These are phyloP conservation scores for Rubroshorea leprosula DNA, from an alignment of 345 rosid genomes.

Conservation along the genomic window DNA sequence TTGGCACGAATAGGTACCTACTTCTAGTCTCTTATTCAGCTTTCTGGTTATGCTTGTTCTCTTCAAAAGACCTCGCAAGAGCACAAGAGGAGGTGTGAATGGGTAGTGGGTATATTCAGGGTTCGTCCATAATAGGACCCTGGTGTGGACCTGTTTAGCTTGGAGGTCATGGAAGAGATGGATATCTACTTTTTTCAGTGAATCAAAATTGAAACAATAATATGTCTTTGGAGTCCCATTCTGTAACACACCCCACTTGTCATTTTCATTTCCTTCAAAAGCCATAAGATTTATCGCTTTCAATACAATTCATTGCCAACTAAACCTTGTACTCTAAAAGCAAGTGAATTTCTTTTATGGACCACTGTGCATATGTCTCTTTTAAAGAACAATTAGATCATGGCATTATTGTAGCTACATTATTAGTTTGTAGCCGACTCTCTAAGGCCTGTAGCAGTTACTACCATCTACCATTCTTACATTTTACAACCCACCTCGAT, in stretches of 20 bases:
- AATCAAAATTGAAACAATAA: constrained; percentile 2
- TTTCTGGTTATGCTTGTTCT: background rate
- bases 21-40: too few species aligned
- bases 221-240: background rate
- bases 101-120: background rate
- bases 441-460: constrained; percentile 1
- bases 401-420: background rate
- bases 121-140: background rate
- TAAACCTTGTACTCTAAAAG: background rate
- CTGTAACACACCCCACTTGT: background rate
- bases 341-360: too few species aligned
- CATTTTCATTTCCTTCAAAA: background rate
- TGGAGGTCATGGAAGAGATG: too few species aligned
- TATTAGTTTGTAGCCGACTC: background rate
- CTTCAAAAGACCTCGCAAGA: background rate
- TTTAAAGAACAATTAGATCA: background rate
- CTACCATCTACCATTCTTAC: background rate
- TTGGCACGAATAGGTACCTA: too few species aligned
- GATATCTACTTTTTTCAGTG: background rate
- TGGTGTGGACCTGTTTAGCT: background rate
- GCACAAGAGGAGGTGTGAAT: background rate
- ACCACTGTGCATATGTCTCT: too few species aligned
- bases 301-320: background rate
- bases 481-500: constrained; percentile 15
- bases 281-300: background rate